Conservation (phyloP, 768 basidiomycete species). For the Auricularia sp. region DNA sequence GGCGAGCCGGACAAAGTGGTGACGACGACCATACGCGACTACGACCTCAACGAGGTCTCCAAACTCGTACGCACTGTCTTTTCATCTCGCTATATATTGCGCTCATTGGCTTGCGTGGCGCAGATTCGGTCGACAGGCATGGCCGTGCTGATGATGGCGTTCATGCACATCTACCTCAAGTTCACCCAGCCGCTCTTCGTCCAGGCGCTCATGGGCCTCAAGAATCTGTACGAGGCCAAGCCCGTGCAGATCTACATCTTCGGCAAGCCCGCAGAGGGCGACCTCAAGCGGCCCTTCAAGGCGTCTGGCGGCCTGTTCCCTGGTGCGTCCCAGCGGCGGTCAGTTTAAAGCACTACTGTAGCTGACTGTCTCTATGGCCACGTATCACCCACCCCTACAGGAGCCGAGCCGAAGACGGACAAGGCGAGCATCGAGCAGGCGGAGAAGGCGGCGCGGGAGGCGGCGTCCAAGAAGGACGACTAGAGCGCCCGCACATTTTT, state of each 20-base stretch:
- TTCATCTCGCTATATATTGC: not conserved
- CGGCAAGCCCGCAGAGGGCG: constrained; percentile 70
- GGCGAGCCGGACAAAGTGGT: constrained; percentile 61
- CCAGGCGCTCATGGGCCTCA: constrained; percentile 90
- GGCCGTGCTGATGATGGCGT: constrained; percentile 78
- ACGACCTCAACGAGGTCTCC: constrained; percentile 80
- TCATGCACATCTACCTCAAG: constrained; percentile 89
- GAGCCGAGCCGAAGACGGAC: constrained; percentile 67
- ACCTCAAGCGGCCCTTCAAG: constrained; percentile 87
- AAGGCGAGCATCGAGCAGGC: constrained; percentile 80
- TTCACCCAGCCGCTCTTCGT: constrained; percentile 96
- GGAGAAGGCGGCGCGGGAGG: constrained; percentile 85
- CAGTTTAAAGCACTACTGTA: too few relatives aligned
- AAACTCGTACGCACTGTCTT: constrained; percentile 42
- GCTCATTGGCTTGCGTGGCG: not conserved
- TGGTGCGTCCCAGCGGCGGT: constrained; percentile 27
- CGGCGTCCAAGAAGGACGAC: constrained; percentile 74
- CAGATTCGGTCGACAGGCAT: constrained; percentile 59
- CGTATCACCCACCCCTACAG: constrained; percentile 14
- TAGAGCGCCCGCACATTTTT: constrained; percentile 16
- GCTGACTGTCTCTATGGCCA: too few relatives aligned
- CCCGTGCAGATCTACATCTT: constrained; percentile 72
- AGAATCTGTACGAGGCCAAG: constrained; percentile 81
- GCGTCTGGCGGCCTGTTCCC: constrained; percentile 59
- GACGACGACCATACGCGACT: constrained; percentile 88